Base-by-base conservation (phyloP, 192 early-diverging fungal genomes). In the Pilaira anomala region DNA sequence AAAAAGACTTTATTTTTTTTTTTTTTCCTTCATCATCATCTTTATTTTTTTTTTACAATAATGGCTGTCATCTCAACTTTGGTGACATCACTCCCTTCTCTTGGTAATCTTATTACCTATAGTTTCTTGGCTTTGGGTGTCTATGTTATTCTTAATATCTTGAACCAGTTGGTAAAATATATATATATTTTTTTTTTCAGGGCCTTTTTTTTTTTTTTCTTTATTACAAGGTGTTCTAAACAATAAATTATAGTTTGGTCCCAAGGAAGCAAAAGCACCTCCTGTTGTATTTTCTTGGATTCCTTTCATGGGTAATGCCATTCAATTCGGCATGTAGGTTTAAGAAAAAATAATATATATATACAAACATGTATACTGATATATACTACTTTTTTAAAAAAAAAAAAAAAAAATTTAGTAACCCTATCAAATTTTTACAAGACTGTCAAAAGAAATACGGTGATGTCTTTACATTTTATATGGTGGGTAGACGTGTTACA, bases 401-500 rank as follows among this genome's bases (percentile, higher is more conserved):
- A n/a, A n/a, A n/a, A n/a, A n/a, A n/a, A n/a, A n/a, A n/a, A n/a
- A n/a, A n/a, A 60, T 30, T 16, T 30, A 76, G 74, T 57, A 80
- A 92, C 66, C 95, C 97, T 25, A 80, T 98, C 74, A 82, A 83
- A 45, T 97, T 96, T 65, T 82, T 96, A 45, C 82, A 82, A 62
- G 81, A 96, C 68, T 82, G 88, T 82, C 88, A 89, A 71, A 80
- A 86, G 71, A 80, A 81, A 71, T 86, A 94, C 67, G 95, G 95
- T 72, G 93, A 96, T 81, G 78, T 85, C 57, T 98, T 91, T 76
- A 95, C 94, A 5, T 97, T 94, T 68, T 79, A 88, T 16, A 91
- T 98, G 92, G 83, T 96, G 72, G 95, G 95, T 50, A 87, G 86
- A 68, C 83, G 83, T 48, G 90, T 97, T 83, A 95, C 95, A 2